Percentiles rank a stretch among this genome's conserved stretches.
phyloP scores from a whole-genome alignment of 352 stramenopile genomes.

The Phytophthora syringae region DNA sequence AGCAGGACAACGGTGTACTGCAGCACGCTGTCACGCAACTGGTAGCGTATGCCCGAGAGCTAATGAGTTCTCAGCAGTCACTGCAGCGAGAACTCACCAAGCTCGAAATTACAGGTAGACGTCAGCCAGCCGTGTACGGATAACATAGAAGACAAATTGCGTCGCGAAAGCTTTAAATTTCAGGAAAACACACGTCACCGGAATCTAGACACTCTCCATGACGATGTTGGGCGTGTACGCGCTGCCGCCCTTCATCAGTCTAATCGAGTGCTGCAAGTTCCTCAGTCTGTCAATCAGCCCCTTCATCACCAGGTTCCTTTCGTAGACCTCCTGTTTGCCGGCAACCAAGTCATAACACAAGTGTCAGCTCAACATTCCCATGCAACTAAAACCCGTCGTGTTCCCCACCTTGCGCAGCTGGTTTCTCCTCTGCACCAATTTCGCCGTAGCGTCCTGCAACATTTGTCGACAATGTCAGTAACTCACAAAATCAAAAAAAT shows the following conservation, averaged over 20 bases:
- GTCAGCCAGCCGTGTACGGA: constrained; percentile 51
- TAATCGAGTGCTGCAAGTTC: constrained; percentile 78
- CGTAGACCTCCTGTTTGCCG: constrained; percentile 71
- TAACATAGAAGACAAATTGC: constrained; percentile 18
- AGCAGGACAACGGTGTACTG: constrained; percentile 60
- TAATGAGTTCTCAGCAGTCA: constrained; percentile 50
- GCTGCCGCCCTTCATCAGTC: constrained; percentile 72
- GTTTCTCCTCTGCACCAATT: constrained; percentile 68
- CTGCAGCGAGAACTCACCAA: constrained; percentile 57
- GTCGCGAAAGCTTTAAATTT: constrained; percentile 21
- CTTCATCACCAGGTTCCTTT: constrained; percentile 89
- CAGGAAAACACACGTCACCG: background rate
- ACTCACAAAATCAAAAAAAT: background rate
- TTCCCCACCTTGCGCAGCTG: constrained; percentile 77
- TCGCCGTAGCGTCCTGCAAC: constrained; percentile 52
- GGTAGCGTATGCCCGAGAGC: constrained; percentile 56
- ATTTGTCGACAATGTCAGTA: constrained; percentile 10
- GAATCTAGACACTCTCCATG: constrained; percentile 79
- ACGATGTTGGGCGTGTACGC: constrained; percentile 63
- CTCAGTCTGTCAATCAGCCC: constrained; percentile 81
- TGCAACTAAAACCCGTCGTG: too few species aligned
- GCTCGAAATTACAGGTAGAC: constrained; percentile 51
- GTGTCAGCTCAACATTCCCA: too few species aligned
- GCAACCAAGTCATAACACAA: background rate
- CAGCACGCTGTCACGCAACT: constrained; percentile 58